These are phyloP conservation scores for Gigaspora rosea DNA, from an alignment of 192 early-diverging fungal species.

Conservation along the genomic window DNA sequence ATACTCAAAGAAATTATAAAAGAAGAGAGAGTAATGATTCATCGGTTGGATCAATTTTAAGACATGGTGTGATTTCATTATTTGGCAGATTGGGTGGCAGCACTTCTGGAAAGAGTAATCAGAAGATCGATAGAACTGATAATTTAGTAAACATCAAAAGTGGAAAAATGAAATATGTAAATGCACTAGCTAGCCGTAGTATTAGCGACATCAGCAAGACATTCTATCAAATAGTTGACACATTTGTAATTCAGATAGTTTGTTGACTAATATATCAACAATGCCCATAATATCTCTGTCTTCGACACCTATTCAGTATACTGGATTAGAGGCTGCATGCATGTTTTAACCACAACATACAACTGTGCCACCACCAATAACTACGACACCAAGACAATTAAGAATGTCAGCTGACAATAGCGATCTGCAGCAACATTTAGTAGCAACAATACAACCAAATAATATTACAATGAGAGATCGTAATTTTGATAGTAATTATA, in stretches of 20 bases:
- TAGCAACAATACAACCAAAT: neutral
- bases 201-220: too few species aligned
- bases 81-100: neutral
- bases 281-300: conserved; percentile 15
- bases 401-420: neutral
- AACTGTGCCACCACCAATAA: conserved; percentile 18
- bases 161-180: too few species aligned
- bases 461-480: neutral
- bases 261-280: too few species aligned
- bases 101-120: too few species aligned
- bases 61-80: conserved; percentile 14
- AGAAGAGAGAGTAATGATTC: conserved; percentile 24
- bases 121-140: too few species aligned
- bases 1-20: conserved; percentile 9
- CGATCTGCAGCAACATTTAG: conserved; percentile 29
- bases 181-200: too few species aligned
- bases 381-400: conserved; percentile 1
- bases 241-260: too few species aligned
- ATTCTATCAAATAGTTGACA: too few species aligned
- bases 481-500: neutral
- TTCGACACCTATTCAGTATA: conserved; percentile 3
- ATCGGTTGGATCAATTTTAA: conserved; percentile 24
- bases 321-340: neutral
- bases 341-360: neutral
- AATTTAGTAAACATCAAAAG: too few species aligned